Evolutionary conservation across 2,329 filamentous ascomycete species (phyloP).

Genomic region (Ophiocordyceps camponoti-floridani): DNA sequence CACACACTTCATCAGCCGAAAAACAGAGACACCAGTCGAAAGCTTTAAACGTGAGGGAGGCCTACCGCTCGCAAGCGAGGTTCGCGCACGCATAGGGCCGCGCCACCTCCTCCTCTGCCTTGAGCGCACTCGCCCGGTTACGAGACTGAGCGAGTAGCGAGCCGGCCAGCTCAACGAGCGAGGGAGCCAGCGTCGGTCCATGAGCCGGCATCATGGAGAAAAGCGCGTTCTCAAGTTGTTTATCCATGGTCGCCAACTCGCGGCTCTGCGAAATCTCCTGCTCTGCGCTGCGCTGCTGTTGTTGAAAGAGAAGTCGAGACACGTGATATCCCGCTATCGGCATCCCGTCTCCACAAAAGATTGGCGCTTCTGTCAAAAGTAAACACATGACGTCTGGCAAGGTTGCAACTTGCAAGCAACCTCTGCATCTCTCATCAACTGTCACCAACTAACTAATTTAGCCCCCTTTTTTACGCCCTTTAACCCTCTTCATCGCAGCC

Average conservation of each 20-base stretch:
- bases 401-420: too few species aligned
- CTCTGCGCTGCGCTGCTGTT: not conserved
- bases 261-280: not conserved
- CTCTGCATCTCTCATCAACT: not conserved
- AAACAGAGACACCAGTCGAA: too few species aligned
- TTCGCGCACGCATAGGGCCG: conserved; percentile 71
- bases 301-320: too few species aligned
- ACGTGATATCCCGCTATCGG: too few species aligned
- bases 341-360: too few species aligned
- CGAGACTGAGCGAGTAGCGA: conserved; percentile 69
- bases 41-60: too few species aligned
- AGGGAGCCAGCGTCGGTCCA: conserved; percentile 44
- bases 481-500: not conserved
- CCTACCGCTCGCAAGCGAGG: conserved; percentile 70
- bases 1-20: not conserved
- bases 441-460: not conserved
- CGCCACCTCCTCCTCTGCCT: conserved; percentile 76
- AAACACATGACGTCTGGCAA: not conserved
- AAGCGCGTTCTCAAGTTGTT: conserved; percentile 55
- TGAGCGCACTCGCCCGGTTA: conserved; percentile 57
- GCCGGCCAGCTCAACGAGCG: conserved; percentile 52
- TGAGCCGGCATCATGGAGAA: conserved; percentile 58
- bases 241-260: conserved; percentile 37
- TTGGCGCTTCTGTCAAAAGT: not conserved
- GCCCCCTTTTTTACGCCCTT: not conserved